A percentile compares a stretch with the other conserved stretches of the same genome.
phyloP scores from a whole-genome alignment of 164 flowering plant genomes.

The Warburgia ugandensis region DNA sequence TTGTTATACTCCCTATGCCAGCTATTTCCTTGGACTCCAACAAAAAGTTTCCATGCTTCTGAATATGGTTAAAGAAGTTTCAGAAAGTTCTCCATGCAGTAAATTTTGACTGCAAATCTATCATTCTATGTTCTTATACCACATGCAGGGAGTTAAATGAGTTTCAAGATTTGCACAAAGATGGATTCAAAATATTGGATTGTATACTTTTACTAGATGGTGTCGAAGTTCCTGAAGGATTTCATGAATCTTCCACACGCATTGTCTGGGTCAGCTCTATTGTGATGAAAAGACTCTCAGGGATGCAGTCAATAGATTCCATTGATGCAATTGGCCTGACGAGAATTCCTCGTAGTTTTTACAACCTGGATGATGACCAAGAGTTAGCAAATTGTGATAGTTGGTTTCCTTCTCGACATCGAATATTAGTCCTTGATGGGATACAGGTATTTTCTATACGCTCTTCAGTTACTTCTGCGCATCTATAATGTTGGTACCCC shows the following conservation, averaged over 20 bases:
- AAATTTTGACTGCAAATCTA: no score
- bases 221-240: conserved; percentile 43
- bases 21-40: no score
- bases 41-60: no score
- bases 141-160: conserved; percentile 57
- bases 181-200: conserved; percentile 27
- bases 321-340: conserved; percentile 67
- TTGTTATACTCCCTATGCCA: no score
- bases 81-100: no score
- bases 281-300: conserved; percentile 78
- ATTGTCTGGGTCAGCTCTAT: conserved; percentile 49
- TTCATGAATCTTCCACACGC: conserved; percentile 27
- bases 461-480: neutral
- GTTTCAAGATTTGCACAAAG: conserved; percentile 34
- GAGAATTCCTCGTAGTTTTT: conserved; percentile 58
- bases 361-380: conserved; percentile 24
- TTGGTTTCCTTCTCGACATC: conserved; percentile 55
- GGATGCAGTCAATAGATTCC: conserved; percentile 68
- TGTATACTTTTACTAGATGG: conserved; percentile 62
- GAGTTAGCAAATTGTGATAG: conserved; percentile 22
- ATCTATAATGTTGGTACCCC: neutral
- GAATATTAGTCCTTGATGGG: conserved; percentile 83
- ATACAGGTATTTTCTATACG: conserved; percentile 58
- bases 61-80: no score
- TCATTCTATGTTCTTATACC: no score